phyloP scores from a whole-genome alignment of 2,329 filamentous ascomycete genomes.

The Cladorrhinum sp. region DNA sequence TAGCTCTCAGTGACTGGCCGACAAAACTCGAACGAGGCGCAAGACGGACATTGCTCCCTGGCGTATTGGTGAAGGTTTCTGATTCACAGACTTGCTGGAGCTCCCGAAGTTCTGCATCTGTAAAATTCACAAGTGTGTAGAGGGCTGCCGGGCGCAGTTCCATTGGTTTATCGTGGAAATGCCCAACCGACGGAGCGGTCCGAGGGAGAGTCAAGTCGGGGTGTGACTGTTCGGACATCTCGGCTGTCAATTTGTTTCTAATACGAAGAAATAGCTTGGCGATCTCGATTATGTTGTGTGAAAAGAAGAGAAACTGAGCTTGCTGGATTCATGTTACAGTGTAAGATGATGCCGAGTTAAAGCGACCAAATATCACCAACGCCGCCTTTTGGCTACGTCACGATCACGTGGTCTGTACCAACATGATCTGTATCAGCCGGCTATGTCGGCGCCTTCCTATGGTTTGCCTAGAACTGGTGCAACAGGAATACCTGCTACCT shows the following conservation, averaged over 20 bases:
- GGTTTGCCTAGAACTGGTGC: neutral
- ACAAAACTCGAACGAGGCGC: neutral
- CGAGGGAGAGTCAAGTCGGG: neutral
- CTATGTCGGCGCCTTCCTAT: neutral
- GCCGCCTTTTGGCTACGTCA: neutral
- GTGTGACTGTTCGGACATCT: neutral
- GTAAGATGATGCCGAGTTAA: neutral
- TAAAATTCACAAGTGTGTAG: neutral
- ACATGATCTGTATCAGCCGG: neutral
- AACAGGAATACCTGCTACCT: neutral
- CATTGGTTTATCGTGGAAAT: neutral
- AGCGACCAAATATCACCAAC: neutral
- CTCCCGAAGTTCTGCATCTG: neutral
- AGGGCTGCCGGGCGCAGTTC: neutral
- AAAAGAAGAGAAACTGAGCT: no score
- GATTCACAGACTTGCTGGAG: neutral
- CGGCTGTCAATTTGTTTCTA: no score
- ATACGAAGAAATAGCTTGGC: no score
- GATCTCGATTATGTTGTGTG: neutral
- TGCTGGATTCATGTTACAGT: no score
- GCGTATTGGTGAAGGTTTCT: neutral
- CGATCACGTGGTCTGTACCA: neutral
- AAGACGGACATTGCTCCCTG: neutral
- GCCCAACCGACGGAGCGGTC: neutral
- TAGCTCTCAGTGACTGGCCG: neutral